Evolutionary conservation across 2,329 filamentous ascomycete species (phyloP).

Genomic region (Apiospora saccharicola): DNA sequence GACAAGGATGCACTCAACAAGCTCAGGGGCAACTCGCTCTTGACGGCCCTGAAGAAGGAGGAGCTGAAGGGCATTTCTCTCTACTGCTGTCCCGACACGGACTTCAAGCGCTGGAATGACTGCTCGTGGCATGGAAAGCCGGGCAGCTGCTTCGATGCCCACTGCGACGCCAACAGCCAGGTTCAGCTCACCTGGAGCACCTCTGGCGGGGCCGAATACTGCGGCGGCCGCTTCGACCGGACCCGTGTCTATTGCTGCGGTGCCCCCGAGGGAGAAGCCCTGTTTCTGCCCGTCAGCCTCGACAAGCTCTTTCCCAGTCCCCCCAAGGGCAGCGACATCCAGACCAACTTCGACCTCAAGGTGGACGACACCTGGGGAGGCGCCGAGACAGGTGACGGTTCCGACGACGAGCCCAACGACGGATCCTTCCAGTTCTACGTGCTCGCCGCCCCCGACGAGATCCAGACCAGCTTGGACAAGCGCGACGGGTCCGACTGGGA

Average conservation of each 20-base stretch:
- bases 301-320: constrained; percentile 41
- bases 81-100: too few species aligned
- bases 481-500: constrained; percentile 55
- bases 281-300: constrained; percentile 36
- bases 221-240: constrained; percentile 33
- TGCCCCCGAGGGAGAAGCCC: constrained; percentile 34
- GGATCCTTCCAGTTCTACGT: constrained; percentile 44
- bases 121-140: too few species aligned
- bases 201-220: constrained; percentile 34
- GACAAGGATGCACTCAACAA: too few species aligned
- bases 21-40: too few species aligned
- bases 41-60: too few species aligned
- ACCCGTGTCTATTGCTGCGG: constrained; percentile 44
- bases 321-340: constrained; percentile 40
- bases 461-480: constrained; percentile 46
- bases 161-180: too few species aligned
- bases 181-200: too few species aligned
- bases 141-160: too few species aligned
- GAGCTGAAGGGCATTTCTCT: too few species aligned
- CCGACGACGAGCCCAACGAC: constrained; percentile 39
- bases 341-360: constrained; percentile 42
- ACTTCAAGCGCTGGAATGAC: too few species aligned
- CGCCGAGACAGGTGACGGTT: constrained; percentile 29
- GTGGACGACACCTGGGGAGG: constrained; percentile 35
- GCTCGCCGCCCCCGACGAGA: constrained; percentile 42